Base-by-base conservation (phyloP, 177 flowering plant species). In the Vitis hybrid region DNA sequence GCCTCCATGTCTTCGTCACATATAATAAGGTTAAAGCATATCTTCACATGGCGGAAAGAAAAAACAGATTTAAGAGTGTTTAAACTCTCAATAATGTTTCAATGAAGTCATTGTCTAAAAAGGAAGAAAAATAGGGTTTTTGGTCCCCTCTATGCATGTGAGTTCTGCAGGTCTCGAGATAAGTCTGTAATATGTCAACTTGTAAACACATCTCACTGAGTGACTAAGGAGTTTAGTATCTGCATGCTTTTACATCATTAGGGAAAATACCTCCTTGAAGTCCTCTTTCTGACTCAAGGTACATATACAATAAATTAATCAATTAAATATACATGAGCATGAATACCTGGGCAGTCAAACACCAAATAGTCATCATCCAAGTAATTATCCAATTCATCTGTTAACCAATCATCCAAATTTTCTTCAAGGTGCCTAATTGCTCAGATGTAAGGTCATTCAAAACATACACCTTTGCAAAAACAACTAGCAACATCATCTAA, bases 321-420 rank as follows among this genome's bases (percentile, higher is more conserved):
- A 12, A 52, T 21, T 6, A 5, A n/a, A 21, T 46, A 19, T 35
- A 35, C 46, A 35, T 50, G 32, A 12, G 50, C 7, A 60, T 21
- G 19, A 24, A 21, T 84, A 93, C 98, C 98, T 82, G 99, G 99
- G 81, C 99, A 95, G 74, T 95, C 97, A 77, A 95, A 95, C 77
- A 93, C 91, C 30, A 95, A 76, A 72, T 95, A 93, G 67, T 95
- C 99, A 85, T 95, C 98, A 61, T 95, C 99, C 82, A 83, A 21
- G 77, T 81, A 95, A 70, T 87, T 84, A 2, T 95, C 93, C 79
- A 95, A 74, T 65, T 91, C 96, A 24, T 95, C 98, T 7, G 84
- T 75, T 70, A 95, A 79, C 98, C 99, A 95, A 65, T 90, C 96
- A 77, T 95, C 93, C 78, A 95, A 71, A 75, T 80, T 93, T 64